A percentile compares a stretch with the other conserved stretches of the same genome.
Conservation (phyloP, 768 basidiomycete species). For the Mycena capillaripes region DNA sequence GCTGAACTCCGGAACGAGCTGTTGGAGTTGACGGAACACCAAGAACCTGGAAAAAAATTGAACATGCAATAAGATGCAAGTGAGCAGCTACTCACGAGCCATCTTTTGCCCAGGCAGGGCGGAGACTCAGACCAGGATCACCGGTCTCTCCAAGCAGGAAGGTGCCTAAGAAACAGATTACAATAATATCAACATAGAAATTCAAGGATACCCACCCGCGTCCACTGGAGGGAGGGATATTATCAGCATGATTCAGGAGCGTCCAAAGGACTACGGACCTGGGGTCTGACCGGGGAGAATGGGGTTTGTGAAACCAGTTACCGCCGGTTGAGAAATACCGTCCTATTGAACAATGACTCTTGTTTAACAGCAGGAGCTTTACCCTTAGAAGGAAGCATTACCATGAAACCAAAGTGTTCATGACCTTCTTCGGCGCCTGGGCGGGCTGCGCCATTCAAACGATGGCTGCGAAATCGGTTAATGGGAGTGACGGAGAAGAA, state of each 20-base stretch:
- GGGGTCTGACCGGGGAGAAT: constrained; percentile 36
- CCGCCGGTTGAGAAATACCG: constrained; percentile 40
- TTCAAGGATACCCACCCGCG: constrained; percentile 1
- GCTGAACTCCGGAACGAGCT: constrained; percentile 50
- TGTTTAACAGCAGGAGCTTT: no score
- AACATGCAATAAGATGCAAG: neutral
- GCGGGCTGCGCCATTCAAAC: constrained; percentile 40
- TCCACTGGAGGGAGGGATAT: neutral
- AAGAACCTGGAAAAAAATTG: constrained; percentile 5
- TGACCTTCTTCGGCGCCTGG: constrained; percentile 43
- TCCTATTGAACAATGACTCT: constrained; percentile 9
- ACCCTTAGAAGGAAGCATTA: neutral
- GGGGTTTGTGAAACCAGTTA: constrained; percentile 34
- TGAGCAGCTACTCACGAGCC: constrained; percentile 36
- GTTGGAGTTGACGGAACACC: constrained; percentile 46
- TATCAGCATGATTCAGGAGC: neutral
- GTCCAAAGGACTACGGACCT: neutral
- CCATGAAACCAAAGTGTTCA: constrained; percentile 47
- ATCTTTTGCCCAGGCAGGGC: constrained; percentile 35
- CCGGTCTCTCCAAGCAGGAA: constrained; percentile 44
- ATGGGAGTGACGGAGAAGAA: neutral
- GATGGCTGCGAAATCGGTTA: constrained; percentile 8
- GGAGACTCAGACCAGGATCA: constrained; percentile 32
- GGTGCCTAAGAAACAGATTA: neutral
- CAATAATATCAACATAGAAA: neutral